A percentile compares a stretch with the other conserved stretches of the same genome.
Conservation (phyloP, 2,329 filamentous ascomycete genomes). For the Apiospora phragmitis region DNA sequence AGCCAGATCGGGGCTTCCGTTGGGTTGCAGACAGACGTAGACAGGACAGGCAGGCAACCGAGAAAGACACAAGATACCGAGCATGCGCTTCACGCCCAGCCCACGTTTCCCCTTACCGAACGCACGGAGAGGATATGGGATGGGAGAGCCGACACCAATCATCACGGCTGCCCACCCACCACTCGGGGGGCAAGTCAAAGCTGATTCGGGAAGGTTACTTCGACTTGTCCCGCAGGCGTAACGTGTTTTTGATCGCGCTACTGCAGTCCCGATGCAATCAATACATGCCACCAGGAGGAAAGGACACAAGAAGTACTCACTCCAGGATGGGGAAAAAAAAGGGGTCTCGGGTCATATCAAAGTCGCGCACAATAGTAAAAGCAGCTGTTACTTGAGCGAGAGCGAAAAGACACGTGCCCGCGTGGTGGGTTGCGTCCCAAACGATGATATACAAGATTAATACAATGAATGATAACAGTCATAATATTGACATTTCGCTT, state of each 20-base stretch:
- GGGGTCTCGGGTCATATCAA: background rate
- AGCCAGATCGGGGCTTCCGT: background rate
- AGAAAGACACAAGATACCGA: background rate
- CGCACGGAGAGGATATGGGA: background rate
- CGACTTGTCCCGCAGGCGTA: background rate
- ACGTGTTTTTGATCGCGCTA: background rate
- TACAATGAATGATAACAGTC: background rate
- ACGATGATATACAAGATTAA: background rate
- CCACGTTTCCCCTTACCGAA: background rate
- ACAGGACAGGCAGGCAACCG: background rate
- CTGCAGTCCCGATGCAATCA: background rate
- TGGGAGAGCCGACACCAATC: background rate
- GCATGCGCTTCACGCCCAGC: background rate
- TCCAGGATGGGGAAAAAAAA: background rate
- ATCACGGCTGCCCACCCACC: background rate
- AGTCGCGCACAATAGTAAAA: background rate
- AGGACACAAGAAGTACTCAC: background rate
- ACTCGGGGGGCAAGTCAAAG: background rate
- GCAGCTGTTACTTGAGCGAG: background rate
- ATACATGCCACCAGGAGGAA: background rate
- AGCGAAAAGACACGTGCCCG: background rate
- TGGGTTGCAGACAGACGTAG: background rate
- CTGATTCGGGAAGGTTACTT: constrained; percentile 3
- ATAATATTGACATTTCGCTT: background rate
- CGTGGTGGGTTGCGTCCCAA: background rate